Evolutionary conservation across 305 asterid species (phyloP).

Genomic region (Lippia alba): DNA sequence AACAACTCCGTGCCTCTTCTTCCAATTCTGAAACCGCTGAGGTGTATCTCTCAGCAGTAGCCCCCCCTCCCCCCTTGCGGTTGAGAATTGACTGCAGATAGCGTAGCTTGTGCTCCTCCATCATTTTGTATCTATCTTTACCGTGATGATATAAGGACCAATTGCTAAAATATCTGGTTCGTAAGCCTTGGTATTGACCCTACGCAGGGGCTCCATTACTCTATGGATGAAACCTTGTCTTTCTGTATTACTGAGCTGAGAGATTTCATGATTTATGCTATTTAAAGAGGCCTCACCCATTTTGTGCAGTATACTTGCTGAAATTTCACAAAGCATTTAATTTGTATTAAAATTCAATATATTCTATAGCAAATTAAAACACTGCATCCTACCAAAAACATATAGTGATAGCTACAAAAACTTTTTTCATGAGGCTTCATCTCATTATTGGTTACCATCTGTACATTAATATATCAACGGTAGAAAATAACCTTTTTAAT

Average conservation of each 20-base stretch:
- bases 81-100: not conserved
- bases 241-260: not conserved
- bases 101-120: conserved; percentile 3
- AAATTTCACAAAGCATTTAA: not conserved
- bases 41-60: not conserved
- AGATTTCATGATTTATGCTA: not conserved
- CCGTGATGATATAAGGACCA: conserved; percentile 10
- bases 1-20: not conserved
- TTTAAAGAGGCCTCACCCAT: not conserved
- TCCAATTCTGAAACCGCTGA: not conserved
- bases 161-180: not conserved
- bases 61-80: not conserved
- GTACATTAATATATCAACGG: too few relatives aligned
- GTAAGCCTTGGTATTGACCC: not conserved
- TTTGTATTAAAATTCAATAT: too few relatives aligned
- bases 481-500: too few relatives aligned
- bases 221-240: not conserved
- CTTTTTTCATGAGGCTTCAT: too few relatives aligned
- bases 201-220: not conserved
- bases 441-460: too few relatives aligned
- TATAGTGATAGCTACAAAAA: too few relatives aligned
- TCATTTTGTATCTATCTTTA: conserved; percentile 1
- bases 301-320: not conserved
- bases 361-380: too few relatives aligned
- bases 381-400: too few relatives aligned